phyloP scores from a whole-genome alignment of 176 grass and related monocot genomes.

The Hsuehochloa calcarea region DNA sequence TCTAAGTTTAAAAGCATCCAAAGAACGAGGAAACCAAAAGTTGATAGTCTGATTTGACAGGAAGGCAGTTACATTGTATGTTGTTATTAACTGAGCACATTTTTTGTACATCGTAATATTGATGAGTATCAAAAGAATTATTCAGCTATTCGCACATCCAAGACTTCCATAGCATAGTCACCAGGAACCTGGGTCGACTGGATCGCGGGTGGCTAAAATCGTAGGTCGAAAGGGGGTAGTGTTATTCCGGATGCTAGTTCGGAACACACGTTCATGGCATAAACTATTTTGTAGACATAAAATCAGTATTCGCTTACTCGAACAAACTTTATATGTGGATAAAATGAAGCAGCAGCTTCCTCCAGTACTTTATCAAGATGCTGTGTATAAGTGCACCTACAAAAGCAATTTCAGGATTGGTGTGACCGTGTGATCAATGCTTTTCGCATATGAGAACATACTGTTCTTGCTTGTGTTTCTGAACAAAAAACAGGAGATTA shows the following conservation, averaged over 20 bases:
- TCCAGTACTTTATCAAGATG: constrained; percentile 89
- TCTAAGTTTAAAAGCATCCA: neutral
- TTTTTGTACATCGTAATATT: constrained; percentile 6
- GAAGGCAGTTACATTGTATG: neutral
- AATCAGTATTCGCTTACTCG: constrained; percentile 45
- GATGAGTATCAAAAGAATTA: neutral
- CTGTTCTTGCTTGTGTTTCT: constrained; percentile 12
- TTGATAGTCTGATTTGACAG: constrained; percentile 25
- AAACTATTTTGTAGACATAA: neutral
- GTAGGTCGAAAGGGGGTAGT: too few relatives aligned
- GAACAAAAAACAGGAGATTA: neutral
- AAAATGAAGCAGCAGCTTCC: constrained; percentile 77
- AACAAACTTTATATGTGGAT: constrained; percentile 79
- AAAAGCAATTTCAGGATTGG: constrained; percentile 30
- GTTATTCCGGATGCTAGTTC: too few relatives aligned
- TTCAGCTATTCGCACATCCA: constrained; percentile 4
- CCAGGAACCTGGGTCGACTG: too few relatives aligned
- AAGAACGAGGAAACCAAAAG: neutral
- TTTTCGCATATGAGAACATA: neutral
- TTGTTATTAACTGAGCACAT: neutral
- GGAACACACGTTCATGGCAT: neutral
- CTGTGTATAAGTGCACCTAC: constrained; percentile 75
- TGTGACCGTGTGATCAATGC: neutral
- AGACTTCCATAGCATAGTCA: too few relatives aligned
- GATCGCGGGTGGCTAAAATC: too few relatives aligned